Evolutionary conservation across 2,329 filamentous ascomycete genomes (phyloP).

Genomic region (Penicillium sp.): DNA sequence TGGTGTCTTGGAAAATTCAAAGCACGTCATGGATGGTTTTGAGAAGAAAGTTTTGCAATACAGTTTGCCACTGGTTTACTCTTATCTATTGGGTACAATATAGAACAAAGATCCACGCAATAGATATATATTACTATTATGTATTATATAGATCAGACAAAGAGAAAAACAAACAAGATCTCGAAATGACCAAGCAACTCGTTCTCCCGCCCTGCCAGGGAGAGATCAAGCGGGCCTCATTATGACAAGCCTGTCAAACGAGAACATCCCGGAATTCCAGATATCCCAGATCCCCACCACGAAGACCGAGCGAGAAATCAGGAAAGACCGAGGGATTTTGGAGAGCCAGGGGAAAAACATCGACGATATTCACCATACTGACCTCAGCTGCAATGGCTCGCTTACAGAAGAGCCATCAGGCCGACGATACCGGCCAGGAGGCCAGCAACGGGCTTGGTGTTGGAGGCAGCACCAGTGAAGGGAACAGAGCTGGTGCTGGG

Average conservation of each 20-base stretch:
- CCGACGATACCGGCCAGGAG: conserved; percentile 43
- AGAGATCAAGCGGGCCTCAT: conserved; percentile 17
- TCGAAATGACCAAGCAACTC: conserved; percentile 30
- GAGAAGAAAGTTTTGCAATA: no score
- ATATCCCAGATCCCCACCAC: conserved; percentile 22
- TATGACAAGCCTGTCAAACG: conserved; percentile 12
- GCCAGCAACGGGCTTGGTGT: conserved; percentile 40
- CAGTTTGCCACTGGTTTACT: no score
- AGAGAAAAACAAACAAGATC: conserved; percentile 20
- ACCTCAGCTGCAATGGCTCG: conserved; percentile 12
- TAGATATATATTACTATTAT: conserved; percentile 29
- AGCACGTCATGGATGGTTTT: no score
- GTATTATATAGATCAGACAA: conserved; percentile 14
- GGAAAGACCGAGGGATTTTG: conserved; percentile 4
- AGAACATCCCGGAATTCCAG: conserved; percentile 1
- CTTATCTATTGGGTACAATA: no score
- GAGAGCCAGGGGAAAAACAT: background rate
- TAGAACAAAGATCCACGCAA: conserved; percentile 11
- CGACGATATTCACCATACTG: no score
- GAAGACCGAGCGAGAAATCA: conserved; percentile 13
- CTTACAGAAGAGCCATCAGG: conserved; percentile 45
- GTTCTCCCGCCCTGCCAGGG: conserved; percentile 8
- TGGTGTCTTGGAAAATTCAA: no score
- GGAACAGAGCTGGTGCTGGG: conserved; percentile 12
- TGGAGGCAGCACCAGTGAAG: conserved; percentile 42